These are phyloP conservation scores for Drechmeria coniospora DNA, from an alignment of 2,329 filamentous ascomycete species.

Conservation along the genomic window DNA sequence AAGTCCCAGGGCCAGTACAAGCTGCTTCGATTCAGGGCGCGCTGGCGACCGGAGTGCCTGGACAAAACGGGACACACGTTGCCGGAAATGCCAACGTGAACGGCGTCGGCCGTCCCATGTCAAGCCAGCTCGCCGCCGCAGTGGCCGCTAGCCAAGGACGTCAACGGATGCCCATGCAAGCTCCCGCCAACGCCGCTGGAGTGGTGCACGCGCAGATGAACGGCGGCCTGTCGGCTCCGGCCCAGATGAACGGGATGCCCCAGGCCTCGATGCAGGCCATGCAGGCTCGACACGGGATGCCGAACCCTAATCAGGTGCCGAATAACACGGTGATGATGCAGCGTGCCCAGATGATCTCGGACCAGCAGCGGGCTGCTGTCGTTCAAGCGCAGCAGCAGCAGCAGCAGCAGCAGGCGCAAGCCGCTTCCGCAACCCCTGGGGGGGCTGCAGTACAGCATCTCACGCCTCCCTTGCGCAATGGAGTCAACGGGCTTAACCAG, in stretches of 20 bases:
- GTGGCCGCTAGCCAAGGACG: slow-evolving; percentile 28
- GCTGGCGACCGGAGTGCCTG: too few species aligned
- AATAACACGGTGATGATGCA: slow-evolving; percentile 42
- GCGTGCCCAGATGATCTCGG: slow-evolving; percentile 52
- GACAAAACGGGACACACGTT: slow-evolving; percentile 13
- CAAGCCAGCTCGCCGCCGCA: slow-evolving; percentile 28
- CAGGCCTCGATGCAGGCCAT: slow-evolving; percentile 53
- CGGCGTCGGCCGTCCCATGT: slow-evolving; percentile 21
- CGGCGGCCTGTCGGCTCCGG: slow-evolving; percentile 34
- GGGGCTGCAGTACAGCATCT: slow-evolving; percentile 25
- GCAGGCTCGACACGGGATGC: slow-evolving; percentile 44
- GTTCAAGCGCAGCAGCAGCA: slow-evolving; percentile 16
- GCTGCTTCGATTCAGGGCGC: too few species aligned
- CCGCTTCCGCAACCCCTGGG: slow-evolving; percentile 16
- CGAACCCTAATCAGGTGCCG: slow-evolving; percentile 24
- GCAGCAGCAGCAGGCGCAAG: slow-evolving; percentile 12
- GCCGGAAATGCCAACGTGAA: slow-evolving; percentile 13
- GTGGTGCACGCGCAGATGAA: slow-evolving; percentile 31
- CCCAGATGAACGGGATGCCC: slow-evolving; percentile 48
- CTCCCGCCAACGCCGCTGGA: slow-evolving; percentile 34
- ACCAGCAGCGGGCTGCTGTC: slow-evolving; percentile 42
- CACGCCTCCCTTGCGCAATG: slow-evolving; percentile 27
- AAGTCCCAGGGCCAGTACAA: too few species aligned
- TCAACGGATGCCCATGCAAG: slow-evolving; percentile 38
- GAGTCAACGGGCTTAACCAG: slow-evolving; percentile 30